Base-by-base conservation (phyloP, 129 eudicot species). In the Artemisia annua region DNA sequence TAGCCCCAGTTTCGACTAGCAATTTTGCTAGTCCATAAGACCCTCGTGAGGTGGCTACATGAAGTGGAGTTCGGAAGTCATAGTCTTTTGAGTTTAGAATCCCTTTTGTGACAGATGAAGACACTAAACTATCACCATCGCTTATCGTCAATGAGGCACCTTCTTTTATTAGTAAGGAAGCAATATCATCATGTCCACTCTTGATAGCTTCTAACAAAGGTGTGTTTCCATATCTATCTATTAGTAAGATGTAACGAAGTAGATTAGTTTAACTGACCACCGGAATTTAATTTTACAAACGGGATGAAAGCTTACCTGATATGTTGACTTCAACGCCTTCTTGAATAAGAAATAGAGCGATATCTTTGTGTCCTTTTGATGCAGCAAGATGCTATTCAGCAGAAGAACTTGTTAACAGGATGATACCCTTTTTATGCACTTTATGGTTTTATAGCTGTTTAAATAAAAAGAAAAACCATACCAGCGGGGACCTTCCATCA, bases 141-240 rank as follows among this genome's bases (percentile, higher is more conserved):
- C 80, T 83, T 7, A 86, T 67, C 52, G 68, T 78, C 49, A 89
- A 26, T 7, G 48, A 17, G 7, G 86, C 89, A 5, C 92, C 92
- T 75, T 80, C 83, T 54, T 69, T 75, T 5, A 61, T 74, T 58
- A 89, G 80, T 59, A 86, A 52, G 2, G 96, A 78, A 71, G 86
- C 92, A 64, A 89, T 84, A 19, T 59, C 67, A 17, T 84, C 89
- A 61, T 89, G 82, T 22, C 92, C 87, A 24, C 57, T 78, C 76
- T 86, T 89, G 51, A 86, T 77, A 44, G 96, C 96, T 84, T 86
- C 96, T 20, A 63, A 35, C n/a, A 63, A 39, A 4, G 68, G 68
- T 5, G 68, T 63, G 49, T 63, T 63, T 9, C 68, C 85, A 59
- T 13, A 89, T 68, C 6, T 91, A 87, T 1, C 87, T 86, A 71